phyloP scores from a whole-genome alignment of 1,284 basidiomycete species.

The Naganishia albida region DNA sequence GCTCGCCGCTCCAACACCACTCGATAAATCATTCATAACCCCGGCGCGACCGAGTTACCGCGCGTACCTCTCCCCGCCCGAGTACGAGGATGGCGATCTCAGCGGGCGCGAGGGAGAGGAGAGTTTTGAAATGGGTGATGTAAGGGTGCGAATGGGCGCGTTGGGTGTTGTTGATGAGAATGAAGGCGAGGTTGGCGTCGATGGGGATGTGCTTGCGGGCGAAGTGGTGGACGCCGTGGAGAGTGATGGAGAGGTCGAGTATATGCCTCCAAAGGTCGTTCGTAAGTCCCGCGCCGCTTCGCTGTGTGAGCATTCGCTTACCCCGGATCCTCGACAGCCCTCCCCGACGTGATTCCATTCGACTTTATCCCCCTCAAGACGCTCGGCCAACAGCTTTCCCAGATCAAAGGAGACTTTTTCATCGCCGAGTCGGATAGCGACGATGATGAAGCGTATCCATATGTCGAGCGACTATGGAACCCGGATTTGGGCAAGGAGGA shows the following conservation, averaged over 20 bases:
- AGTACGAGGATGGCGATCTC: slow-evolving; percentile 25
- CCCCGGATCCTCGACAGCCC: background rate
- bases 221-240: slow-evolving; percentile 10
- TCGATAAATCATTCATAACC: slow-evolving; percentile 39
- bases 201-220: background rate
- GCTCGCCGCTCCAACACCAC: slow-evolving; percentile 34
- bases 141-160: slow-evolving; percentile 7
- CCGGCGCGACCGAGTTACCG: slow-evolving; percentile 22
- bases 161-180: slow-evolving; percentile 25
- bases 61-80: slow-evolving; percentile 21
- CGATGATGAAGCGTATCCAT: slow-evolving; percentile 8
- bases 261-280: slow-evolving; percentile 32
- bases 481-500: slow-evolving; percentile 23
- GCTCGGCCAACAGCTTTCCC: slow-evolving; percentile 15
- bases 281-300: slow-evolving; percentile 10
- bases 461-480: slow-evolving; percentile 21
- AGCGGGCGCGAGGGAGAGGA: slow-evolving; percentile 18
- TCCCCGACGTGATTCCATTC: slow-evolving; percentile 23
- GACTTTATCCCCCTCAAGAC: slow-evolving; percentile 24
- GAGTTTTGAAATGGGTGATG: slow-evolving; percentile 30
- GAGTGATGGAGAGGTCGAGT: slow-evolving; percentile 31
- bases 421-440: slow-evolving; percentile 20
- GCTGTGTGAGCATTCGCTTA: background rate
- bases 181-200: slow-evolving; percentile 22
- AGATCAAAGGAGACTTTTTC: slow-evolving; percentile 19